Evolutionary conservation across 805 yeast species (phyloP).

Genomic region (Saccharomyces paradoxus): DNA sequence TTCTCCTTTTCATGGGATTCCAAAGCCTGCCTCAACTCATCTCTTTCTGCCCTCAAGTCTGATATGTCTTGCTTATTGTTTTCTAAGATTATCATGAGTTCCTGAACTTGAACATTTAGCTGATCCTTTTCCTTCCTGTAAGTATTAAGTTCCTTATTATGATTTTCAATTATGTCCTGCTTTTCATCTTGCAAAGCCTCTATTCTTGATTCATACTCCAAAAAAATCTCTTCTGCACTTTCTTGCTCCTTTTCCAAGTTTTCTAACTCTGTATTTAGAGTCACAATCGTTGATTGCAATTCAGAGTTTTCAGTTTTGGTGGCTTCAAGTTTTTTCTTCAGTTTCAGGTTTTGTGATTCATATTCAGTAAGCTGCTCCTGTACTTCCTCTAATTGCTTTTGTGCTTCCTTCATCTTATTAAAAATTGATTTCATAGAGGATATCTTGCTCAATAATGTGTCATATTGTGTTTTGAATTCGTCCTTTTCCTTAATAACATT

Average conservation of each 20-base stretch:
- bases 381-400: conserved; percentile 49
- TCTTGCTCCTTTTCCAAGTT: conserved; percentile 45
- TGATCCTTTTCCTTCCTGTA: conserved; percentile 13
- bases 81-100: conserved; percentile 32
- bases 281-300: conserved; percentile 26
- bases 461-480: conserved; percentile 51
- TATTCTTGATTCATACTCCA: conserved; percentile 36
- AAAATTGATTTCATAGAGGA: conserved; percentile 70
- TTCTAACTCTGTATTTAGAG: conserved; percentile 35
- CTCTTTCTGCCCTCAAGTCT: conserved; percentile 31
- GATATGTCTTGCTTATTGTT: conserved; percentile 29
- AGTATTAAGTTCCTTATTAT: conserved; percentile 28
- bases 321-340: conserved; percentile 30
- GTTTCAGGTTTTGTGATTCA: conserved; percentile 34
- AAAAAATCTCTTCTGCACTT: conserved; percentile 47
- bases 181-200: conserved; percentile 33
- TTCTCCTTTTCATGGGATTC: conserved; percentile 8
- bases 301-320: conserved; percentile 30
- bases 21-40: conserved; percentile 30
- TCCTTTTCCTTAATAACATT: conserved; percentile 45
- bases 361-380: conserved; percentile 44
- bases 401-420: conserved; percentile 63
- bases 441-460: conserved; percentile 50
- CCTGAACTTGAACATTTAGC: conserved; percentile 28
- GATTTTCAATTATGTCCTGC: conserved; percentile 33